Conservation (phyloP, 176 grass and related monocot genomes). For the Zoysia japonica region DNA sequence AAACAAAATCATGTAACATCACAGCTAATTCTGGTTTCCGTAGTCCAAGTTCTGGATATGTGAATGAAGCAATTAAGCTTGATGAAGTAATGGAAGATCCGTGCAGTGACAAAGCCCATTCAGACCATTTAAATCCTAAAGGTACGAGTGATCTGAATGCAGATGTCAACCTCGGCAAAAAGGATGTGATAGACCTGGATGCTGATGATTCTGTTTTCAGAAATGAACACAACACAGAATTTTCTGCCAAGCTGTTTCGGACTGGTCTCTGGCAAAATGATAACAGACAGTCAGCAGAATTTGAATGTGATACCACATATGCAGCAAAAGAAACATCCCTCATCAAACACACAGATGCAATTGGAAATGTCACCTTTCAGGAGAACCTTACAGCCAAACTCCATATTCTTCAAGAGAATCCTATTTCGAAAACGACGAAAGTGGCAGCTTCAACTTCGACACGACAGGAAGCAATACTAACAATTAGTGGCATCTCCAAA, state of each 20-base stretch:
- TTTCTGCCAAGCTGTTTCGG: slow-evolving; percentile 31
- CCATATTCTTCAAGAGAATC: slow-evolving; percentile 31
- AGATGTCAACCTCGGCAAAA: slow-evolving; percentile 7
- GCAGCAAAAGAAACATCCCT: slow-evolving; percentile 25
- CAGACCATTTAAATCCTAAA: slow-evolving; percentile 6
- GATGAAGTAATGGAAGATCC: slow-evolving; percentile 29
- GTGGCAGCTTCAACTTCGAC: slow-evolving; percentile 47
- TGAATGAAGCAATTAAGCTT: slow-evolving; percentile 23
- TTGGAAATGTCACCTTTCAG: slow-evolving; percentile 33
- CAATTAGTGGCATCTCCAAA: slow-evolving; percentile 62
- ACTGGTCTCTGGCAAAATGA: slow-evolving; percentile 13
- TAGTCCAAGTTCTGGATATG: slow-evolving; percentile 17
- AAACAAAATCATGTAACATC: slow-evolving; percentile 31
- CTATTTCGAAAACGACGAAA: slow-evolving; percentile 24
- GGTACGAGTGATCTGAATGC: slow-evolving; percentile 26
- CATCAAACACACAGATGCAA: neutral
- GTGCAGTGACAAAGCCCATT: neutral
- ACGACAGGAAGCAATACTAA: slow-evolving; percentile 58
- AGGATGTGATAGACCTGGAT: slow-evolving; percentile 48
- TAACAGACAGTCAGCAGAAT: slow-evolving; percentile 10
- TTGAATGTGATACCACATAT: slow-evolving; percentile 5
- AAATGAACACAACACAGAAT: slow-evolving; percentile 22
- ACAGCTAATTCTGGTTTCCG: slow-evolving; percentile 9
- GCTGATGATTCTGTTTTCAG: slow-evolving; percentile 15
- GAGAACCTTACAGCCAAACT: slow-evolving; percentile 25